Percentiles rank a stretch among this genome's conserved stretches.
phyloP scores from a whole-genome alignment of 129 eudicot species.

The Saposhnikovia divaricata region DNA sequence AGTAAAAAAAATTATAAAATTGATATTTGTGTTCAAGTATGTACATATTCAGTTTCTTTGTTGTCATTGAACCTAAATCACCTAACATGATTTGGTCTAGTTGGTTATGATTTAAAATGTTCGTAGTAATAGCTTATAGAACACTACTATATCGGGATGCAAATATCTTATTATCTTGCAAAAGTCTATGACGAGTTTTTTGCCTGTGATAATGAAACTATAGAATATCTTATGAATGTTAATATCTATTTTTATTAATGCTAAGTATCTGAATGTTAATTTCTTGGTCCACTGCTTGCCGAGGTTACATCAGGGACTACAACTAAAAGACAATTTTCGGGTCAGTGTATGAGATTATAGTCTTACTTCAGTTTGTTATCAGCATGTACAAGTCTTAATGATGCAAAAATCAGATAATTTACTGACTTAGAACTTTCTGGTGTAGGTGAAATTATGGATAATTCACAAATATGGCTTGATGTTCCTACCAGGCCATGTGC shows the following conservation, averaged over 20 bases:
- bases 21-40: neutral
- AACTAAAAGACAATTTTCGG: slow-evolving; percentile 25
- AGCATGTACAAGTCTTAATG: neutral
- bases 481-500: too few species aligned
- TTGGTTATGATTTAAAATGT: neutral
- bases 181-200: neutral
- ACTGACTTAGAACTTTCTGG: slow-evolving; percentile 4
- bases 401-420: neutral
- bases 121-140: neutral
- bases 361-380: neutral
- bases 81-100: neutral
- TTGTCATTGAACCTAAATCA: neutral
- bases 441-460: slow-evolving; percentile 14
- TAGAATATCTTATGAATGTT: neutral
- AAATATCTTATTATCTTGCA: neutral
- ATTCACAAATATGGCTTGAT: too few species aligned
- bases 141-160: neutral
- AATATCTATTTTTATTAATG: neutral
- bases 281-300: neutral
- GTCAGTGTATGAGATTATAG: slow-evolving; percentile 11
- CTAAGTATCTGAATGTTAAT: neutral
- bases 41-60: neutral
- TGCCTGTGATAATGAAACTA: neutral
- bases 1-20: too few species aligned
- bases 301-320: slow-evolving; percentile 4